These are phyloP conservation scores for Xylaria scruposa DNA, from an alignment of 495 filamentous ascomycete genomes.

Conservation along the genomic window DNA sequence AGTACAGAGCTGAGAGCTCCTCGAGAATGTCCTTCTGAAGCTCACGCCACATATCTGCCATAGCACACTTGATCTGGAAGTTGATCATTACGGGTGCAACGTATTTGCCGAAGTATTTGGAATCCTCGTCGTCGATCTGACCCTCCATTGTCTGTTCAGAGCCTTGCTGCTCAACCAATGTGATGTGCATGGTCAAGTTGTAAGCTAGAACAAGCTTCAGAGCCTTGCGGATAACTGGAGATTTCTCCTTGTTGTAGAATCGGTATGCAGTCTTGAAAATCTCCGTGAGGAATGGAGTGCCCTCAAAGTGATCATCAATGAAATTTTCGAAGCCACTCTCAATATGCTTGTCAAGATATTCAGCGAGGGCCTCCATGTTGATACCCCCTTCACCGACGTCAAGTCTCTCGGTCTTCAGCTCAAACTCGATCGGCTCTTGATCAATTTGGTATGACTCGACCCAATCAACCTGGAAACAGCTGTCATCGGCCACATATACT, in stretches of 20 bases:
- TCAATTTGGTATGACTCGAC: constrained; percentile 72
- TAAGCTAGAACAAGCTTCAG: constrained; percentile 91
- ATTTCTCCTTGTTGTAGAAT: constrained; percentile 82
- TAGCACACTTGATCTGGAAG: constrained; percentile 94
- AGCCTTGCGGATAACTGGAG: constrained; percentile 86
- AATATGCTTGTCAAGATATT: constrained; percentile 92
- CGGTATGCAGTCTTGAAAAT: constrained; percentile 93
- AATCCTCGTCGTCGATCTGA: constrained; percentile 77
- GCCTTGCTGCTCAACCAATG: constrained; percentile 86
- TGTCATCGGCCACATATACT: constrained; percentile 87
- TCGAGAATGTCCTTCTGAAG: constrained; percentile 92
- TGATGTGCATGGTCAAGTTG: constrained; percentile 90
- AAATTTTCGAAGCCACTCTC: constrained; percentile 88
- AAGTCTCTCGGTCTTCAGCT: constrained; percentile 82
- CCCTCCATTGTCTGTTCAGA: constrained; percentile 78
- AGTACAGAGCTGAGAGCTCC: constrained; percentile 87
- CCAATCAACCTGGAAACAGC: constrained; percentile 92
- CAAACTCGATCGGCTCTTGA: constrained; percentile 74
- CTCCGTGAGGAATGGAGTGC: constrained; percentile 89
- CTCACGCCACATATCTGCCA: constrained; percentile 96
- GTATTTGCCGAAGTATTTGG: constrained; percentile 84
- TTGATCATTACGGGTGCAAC: constrained; percentile 97
- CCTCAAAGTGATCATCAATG: constrained; percentile 92
- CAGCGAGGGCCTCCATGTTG: constrained; percentile 73
- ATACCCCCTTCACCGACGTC: constrained; percentile 86